A percentile compares a stretch with the other conserved stretches of the same genome.
These are phyloP conservation scores for Porodaedalea pini DNA, from an alignment of 1,284 basidiomycete species.

Conservation along the genomic window DNA sequence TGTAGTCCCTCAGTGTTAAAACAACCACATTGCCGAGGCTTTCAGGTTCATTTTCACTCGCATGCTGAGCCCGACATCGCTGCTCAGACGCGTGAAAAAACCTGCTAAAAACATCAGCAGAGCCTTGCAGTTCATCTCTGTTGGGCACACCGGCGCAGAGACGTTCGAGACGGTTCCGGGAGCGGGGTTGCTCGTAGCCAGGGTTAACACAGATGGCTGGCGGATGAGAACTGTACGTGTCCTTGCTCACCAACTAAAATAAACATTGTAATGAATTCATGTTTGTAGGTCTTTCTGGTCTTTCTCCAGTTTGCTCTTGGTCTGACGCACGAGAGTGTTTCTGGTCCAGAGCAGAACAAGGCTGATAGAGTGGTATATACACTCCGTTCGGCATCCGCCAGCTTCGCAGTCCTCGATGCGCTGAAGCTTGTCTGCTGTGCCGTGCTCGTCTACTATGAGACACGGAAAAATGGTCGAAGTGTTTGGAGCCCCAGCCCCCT, in stretches of 20 bases:
- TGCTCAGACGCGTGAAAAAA: conserved; percentile 16
- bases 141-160: neutral
- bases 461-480: neutral
- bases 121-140: conserved; percentile 2
- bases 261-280: neutral
- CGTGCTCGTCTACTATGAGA: neutral
- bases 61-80: conserved; percentile 4
- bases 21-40: too few relatives aligned
- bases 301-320: conserved; percentile 11
- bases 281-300: conserved; percentile 12
- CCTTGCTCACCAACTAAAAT: neutral
- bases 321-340: neutral
- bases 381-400: neutral
- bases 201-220: neutral
- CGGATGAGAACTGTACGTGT: conserved; percentile 4
- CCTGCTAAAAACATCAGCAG: conserved; percentile 2
- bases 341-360: neutral
- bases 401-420: conserved; percentile 9
- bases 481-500: neutral
- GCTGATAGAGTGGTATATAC: neutral
- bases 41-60: too few relatives aligned
- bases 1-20: too few relatives aligned
- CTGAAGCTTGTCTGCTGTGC: conserved; percentile 1
- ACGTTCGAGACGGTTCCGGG: neutral
- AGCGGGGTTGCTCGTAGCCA: neutral